Evolutionary conservation across 805 yeast species (phyloP).

Genomic region (Brettanomyces bruxellensis): DNA sequence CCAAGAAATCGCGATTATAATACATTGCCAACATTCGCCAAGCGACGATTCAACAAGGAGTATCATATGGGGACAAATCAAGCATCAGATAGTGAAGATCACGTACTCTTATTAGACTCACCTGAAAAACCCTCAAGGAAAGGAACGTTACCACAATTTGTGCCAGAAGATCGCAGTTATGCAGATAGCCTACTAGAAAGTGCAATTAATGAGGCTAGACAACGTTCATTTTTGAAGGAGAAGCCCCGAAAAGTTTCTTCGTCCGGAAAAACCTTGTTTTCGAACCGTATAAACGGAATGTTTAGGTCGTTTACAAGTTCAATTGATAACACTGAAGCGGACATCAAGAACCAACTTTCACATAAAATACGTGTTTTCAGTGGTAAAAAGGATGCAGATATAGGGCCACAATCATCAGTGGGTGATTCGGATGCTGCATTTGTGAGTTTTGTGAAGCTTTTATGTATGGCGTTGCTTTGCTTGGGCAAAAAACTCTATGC

Average conservation of each 20-base stretch:
- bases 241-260: not conserved
- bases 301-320: not conserved
- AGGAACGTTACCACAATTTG: not conserved
- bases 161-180: not conserved
- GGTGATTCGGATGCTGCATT: constrained; percentile 10
- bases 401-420: not conserved
- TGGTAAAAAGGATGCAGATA: not conserved
- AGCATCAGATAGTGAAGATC: not conserved
- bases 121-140: not conserved
- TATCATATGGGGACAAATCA: not conserved
- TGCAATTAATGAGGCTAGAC: not conserved
- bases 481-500: constrained; percentile 14
- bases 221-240: not conserved
- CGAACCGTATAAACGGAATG: constrained; percentile 1
- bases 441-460: constrained; percentile 15
- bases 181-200: not conserved
- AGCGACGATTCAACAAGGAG: not conserved
- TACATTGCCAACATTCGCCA: not conserved
- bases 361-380: not conserved
- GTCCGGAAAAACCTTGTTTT: not conserved
- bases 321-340: not conserved
- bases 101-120: not conserved
- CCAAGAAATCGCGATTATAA: constrained; percentile 1
- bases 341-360: not conserved
- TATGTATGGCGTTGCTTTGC: constrained; percentile 11